Percentiles rank a stretch among this genome's conserved stretches.
Evolutionary conservation across 768 basidiomycete genomes (phyloP).

Genomic region (Xanthoconium purpureum): DNA sequence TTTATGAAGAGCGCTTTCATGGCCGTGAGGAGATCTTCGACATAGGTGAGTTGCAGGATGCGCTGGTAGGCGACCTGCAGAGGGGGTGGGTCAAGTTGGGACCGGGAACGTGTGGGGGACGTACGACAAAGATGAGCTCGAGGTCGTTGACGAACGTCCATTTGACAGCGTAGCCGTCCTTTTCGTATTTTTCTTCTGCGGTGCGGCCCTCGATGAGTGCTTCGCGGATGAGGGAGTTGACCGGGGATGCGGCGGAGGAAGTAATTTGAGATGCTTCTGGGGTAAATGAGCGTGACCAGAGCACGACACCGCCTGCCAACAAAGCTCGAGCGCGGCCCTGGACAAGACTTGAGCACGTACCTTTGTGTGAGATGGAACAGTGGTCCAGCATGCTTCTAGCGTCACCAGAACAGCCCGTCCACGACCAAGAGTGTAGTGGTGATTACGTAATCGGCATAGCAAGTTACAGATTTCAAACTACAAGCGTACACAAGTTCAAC

Average conservation of each 20-base stretch:
- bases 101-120: slow-evolving; percentile 25
- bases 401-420: no score
- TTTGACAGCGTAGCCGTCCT: slow-evolving; percentile 89
- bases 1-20: slow-evolving; percentile 85
- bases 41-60: slow-evolving; percentile 90
- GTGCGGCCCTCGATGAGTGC: slow-evolving; percentile 89
- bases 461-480: slow-evolving; percentile 6
- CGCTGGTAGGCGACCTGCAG: slow-evolving; percentile 91
- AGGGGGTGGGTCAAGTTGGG: background rate
- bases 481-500: background rate
- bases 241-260: slow-evolving; percentile 71
- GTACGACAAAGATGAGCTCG: slow-evolving; percentile 93
- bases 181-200: slow-evolving; percentile 82
- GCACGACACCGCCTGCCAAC: slow-evolving; percentile 75
- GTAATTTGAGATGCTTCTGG: slow-evolving; percentile 73
- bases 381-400: slow-evolving; percentile 76
- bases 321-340: slow-evolving; percentile 3
- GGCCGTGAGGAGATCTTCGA: slow-evolving; percentile 79
- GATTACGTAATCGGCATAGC: slow-evolving; percentile 12
- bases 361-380: slow-evolving; percentile 93
- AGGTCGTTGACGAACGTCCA: slow-evolving; percentile 96
- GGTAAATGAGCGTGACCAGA: slow-evolving; percentile 95
- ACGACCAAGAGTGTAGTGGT: no score
- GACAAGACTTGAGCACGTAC: slow-evolving; percentile 35
- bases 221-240: slow-evolving; percentile 85